Evolutionary conservation across 202 grass and related monocot species (phyloP), one percentile per base, ranked within the genome.

Genomic region (Saccharum hybrid): DNA sequence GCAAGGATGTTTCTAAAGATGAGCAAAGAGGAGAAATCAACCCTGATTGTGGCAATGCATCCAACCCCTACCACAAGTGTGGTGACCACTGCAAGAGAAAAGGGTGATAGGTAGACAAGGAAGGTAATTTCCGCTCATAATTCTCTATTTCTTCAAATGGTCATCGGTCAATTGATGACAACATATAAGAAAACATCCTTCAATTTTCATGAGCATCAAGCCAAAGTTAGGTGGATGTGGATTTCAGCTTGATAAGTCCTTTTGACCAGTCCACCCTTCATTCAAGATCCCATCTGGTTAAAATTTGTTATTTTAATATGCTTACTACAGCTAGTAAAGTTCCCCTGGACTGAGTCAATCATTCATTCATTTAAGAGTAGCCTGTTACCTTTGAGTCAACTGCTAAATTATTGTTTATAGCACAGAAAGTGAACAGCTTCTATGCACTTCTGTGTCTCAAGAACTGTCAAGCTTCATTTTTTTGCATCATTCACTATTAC

Each of bases 21-120:
- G 86, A 63, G 74, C 82, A 79, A 63, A 92, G 69, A 74, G 72
- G 79, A 75, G 79, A 80, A 54, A 72, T 92, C 76, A 68, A 95
- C 66, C 89, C 91, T 46, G 83, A 88, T 68, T 98, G 96, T 72
- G 66, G 12, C 15, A 93, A 98, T n/a, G 91, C 96, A 83, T 98
- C 91, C 30, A 98, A 92, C 80, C 96, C 93, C 4, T 98, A 88
- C 74, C 96, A 98, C 57, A 90, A 87, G 56, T 98, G 96, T 83
- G 82, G 70, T 76, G 87, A 93, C 34, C 6, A 85, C 52, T 98
- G 96, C 69, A 83, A 83, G 77, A 89, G 83, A 82, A 91, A 90
- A 79, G 45, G 84, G 68, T 16, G 57, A 48, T 18, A 83, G 80
- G 45, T 90, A 86, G 84, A 68, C n/a, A 33, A 56, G 61, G 13